Conservation (phyloP, 2,329 filamentous ascomycete species). For the Arthrinium phaeospermum region DNA sequence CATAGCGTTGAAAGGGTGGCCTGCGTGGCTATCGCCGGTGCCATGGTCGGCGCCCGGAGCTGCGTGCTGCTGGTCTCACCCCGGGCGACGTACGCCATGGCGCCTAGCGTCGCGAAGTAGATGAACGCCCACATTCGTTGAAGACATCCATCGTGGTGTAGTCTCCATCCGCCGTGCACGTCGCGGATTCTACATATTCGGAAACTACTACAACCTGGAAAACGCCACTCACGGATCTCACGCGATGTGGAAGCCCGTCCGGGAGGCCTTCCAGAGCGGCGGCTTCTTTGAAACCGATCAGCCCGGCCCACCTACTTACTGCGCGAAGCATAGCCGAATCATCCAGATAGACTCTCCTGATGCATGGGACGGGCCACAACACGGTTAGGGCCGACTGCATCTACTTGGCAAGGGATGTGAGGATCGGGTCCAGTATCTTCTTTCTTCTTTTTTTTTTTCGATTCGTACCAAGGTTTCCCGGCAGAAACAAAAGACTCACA, state of each 20-base stretch:
- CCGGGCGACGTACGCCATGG: constrained; percentile 47
- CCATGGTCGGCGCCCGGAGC: constrained; percentile 46
- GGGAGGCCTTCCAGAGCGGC: constrained; percentile 47
- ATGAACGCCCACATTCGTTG: constrained; percentile 32
- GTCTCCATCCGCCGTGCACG: constrained; percentile 71
- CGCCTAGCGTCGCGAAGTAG: constrained; percentile 47
- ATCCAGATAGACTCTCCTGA: constrained; percentile 57
- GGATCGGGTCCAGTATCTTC: too few relatives aligned
- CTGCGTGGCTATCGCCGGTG: constrained; percentile 45
- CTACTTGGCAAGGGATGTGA: too few relatives aligned
- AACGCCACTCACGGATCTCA: constrained; percentile 48
- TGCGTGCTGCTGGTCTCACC: constrained; percentile 44
- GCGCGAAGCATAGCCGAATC: constrained; percentile 60
- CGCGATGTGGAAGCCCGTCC: constrained; percentile 47
- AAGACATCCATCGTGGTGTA: constrained; percentile 45
- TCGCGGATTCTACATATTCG: constrained; percentile 84
- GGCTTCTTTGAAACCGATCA: constrained; percentile 34
- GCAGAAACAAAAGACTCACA: too few relatives aligned
- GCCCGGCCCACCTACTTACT: constrained; percentile 65
- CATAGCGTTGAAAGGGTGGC: constrained; percentile 34
- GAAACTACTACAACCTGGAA: constrained; percentile 52
- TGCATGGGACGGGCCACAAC: constrained; percentile 59
- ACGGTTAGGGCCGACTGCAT: too few relatives aligned
- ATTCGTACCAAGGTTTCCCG: too few relatives aligned
- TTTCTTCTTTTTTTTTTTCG: too few relatives aligned